Base-by-base conservation (phyloP, 352 stramenopile genomes). In the Phytophthora pisi region DNA sequence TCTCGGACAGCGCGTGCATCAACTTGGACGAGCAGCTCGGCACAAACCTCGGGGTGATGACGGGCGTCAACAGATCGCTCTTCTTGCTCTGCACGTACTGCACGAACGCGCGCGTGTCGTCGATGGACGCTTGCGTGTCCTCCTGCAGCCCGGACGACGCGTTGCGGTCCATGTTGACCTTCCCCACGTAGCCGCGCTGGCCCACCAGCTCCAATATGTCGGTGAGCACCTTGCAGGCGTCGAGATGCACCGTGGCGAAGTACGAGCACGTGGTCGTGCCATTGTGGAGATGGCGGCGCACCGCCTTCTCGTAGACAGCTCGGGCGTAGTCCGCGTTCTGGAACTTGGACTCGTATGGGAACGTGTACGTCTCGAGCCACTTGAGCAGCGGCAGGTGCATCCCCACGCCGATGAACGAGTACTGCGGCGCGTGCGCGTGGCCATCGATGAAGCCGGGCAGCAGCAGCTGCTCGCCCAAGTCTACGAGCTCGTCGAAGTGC, bases 151-250 rank as follows among this genome's bases (percentile, higher is more conserved):
- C 77, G 3, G 83, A 71, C 23, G 90, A 87, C 36, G 70, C 79
- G 67, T 98, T 98, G 53, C 93, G 89, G 76, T 99, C 96, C 96
- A 99, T 98, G 70, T 95, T 97, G 66, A 99, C 96, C 69, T 99
- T 99, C 40, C 95, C 96, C 8, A 98, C 77, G 74, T 91, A 94
- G 0, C 87, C 96, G 18, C 96, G 84, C 71, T 98, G 95, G 2
- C 95, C 95, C 5, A 82, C 59, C n/a, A 85, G 66, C 18, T 88
- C 63, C 46, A 96, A 70, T 9, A 98, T 79, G 71, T 98, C 92
- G 0, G 86, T 76, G 11, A 99, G 86, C n/a, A 90, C 72, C 72
- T 98, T 97, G 68, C 76, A 97, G 11, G 89, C 82, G 2, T 98
- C 85, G 3, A 98, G 52, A 69, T 98, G 92, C 16, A 98, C 73